Evolutionary conservation across 306 rosid species (phyloP), one percentile per base, ranked within the genome.

Genomic region (Inga leiocalycina): DNA sequence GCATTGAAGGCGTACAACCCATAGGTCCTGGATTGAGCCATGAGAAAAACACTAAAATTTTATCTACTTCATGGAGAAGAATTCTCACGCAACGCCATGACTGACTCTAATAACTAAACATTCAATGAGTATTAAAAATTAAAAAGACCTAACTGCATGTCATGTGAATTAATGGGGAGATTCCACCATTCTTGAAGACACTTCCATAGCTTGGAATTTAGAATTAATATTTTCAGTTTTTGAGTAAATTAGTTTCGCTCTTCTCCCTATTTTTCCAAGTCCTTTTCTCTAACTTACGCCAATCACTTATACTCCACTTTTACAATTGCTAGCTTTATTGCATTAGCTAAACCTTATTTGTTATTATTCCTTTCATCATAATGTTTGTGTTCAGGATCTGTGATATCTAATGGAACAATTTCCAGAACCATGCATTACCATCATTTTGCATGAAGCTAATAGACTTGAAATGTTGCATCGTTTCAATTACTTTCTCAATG

Each of bases 381-480:
- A n/a, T 20, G 30, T 69, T 1, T 35, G 27, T 10, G 15, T 39
- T 69, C 65, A 75, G 34, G 80, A 54, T 64, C 35, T 77, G 41
- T 69, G 74, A 57, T 76, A 37, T 14, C 43, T 46, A 66, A 34
- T 46, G 34, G 54, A 65, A 12, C 68, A n/a, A 81, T 83, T n/a
- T 59, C 32, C 78, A 69, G 75, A 67, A 49, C 61, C 19, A 39
- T 39, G 81, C 51, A 37, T 68, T 49, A 44, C 75, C 71, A 76
- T n/a, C 35, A 45, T 68, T 57, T 16, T 76, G 71, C 56, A 22
- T 22, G 44, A 66, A 49, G 51, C 77, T 69, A 35, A 15, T 74
- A 24, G 72, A 67, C 46, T 70, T 41, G 62, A 85, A 71, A 11
- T 69, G 61, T 12, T 27, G 30, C 3, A 57, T 68, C 39, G 45